A percentile compares a stretch with the other conserved stretches of the same genome.
These are phyloP conservation scores for Colletotrichum orchidophilum DNA, from an alignment of 2,329 filamentous ascomycete genomes.

Conservation along the genomic window DNA sequence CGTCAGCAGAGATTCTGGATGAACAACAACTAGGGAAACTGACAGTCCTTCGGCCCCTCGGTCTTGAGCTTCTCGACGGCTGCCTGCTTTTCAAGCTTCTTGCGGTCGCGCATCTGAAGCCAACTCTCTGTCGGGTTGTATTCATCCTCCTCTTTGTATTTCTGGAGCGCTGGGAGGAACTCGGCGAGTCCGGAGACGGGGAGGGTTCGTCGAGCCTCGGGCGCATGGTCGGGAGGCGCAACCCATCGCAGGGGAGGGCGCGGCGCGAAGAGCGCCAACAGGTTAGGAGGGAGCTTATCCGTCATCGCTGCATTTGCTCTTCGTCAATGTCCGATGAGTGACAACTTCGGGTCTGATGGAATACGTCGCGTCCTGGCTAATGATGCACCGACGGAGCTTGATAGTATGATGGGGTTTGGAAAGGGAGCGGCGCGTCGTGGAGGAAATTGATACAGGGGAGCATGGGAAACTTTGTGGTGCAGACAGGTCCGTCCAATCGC, in stretches of 20 bases:
- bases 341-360: neutral
- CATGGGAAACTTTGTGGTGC: constrained; percentile 29
- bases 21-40: neutral
- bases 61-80: constrained; percentile 70
- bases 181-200: constrained; percentile 77
- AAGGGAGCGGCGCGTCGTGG: constrained; percentile 15
- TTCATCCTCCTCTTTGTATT: constrained; percentile 80
- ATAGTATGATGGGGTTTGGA: neutral
- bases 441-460: constrained; percentile 25
- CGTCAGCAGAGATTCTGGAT: constrained; percentile 35
- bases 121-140: constrained; percentile 91
- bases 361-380: constrained; percentile 3
- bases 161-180: constrained; percentile 77
- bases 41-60: constrained; percentile 68
- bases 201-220: constrained; percentile 82
- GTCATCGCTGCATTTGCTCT: constrained; percentile 72
- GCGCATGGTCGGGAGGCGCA: constrained; percentile 81
- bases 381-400: neutral
- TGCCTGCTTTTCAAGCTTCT: constrained; percentile 82
- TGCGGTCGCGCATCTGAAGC: constrained; percentile 86
- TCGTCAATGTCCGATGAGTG: neutral
- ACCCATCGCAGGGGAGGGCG: constrained; percentile 92
- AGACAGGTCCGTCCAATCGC: constrained; percentile 9
- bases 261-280: constrained; percentile 93
- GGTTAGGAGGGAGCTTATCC: constrained; percentile 92